Evolutionary conservation across 176 grass and related monocot genomes (phyloP), one percentile per base, ranked within the genome.

Genomic region (Oryza rufipogon): DNA sequence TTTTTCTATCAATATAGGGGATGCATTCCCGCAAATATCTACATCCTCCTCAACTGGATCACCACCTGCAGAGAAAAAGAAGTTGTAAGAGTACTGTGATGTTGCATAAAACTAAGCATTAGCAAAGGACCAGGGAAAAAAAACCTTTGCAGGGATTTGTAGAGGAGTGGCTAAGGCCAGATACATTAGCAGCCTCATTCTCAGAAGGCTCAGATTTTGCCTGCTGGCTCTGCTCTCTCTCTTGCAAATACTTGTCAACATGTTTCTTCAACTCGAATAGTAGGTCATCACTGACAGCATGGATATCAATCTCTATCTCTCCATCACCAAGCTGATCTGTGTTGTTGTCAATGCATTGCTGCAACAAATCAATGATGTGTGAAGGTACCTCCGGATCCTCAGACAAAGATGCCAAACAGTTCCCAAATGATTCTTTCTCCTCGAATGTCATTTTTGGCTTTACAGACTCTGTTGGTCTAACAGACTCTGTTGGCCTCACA

Each of bases 1-100:
- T 48, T 99, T 99, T 71, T 89, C 90, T 72, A 99, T 89, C 49
- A 88, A 85, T 75, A 99, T 79, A 36, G 97, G 93, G 72, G 93
- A 83, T 73, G 88, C 94, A 86, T 99, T 91, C 41, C 90, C 93
- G 69, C 93, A 88, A 65, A 99, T 99, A 86, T 99, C 97, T 67
- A 99, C 93, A 89, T 96, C 93, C 84, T 99, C 97, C 25, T 99
- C 97, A 54, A 90, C 34, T 51, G 78, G 97, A 39, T 99, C 88
- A 2, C 71, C 79, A 68, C 64, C 74, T 83, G 80, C 34, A 87
- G 81, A 44, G 45, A 77, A 30, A 42, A 33, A 52, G 44, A 80
- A 42, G 11, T 56, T 71, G 33, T 64, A 17, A 73, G 19, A 74
- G 9, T 70, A 48, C 44, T 74, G 71, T n/a, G 69, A 10, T 3